phyloP scores from a whole-genome alignment of 371 early-diverging fungal species.

The Actinomortierella wolfii region DNA sequence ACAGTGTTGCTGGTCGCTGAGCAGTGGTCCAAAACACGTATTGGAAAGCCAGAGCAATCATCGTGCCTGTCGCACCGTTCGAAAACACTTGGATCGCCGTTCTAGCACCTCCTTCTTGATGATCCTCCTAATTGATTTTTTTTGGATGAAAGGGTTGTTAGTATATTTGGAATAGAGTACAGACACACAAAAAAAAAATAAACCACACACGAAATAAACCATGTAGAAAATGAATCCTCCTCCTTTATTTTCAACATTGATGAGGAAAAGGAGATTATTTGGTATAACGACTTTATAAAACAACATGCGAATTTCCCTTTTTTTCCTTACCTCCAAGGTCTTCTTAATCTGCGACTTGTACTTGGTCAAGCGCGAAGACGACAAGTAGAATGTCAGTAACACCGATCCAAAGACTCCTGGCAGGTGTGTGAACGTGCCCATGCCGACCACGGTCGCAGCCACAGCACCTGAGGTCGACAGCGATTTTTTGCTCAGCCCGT shows the following conservation, averaged over 20 bases:
- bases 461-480: slow-evolving; percentile 72
- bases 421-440: slow-evolving; percentile 71
- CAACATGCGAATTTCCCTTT: no score
- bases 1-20: slow-evolving; percentile 37
- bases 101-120: slow-evolving; percentile 58
- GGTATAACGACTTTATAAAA: slow-evolving; percentile 1
- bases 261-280: not conserved
- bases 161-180: no score
- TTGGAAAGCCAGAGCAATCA: slow-evolving; percentile 65
- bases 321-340: slow-evolving; percentile 59
- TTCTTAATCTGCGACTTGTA: slow-evolving; percentile 72
- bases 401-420: slow-evolving; percentile 63
- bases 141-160: not conserved
- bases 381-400: slow-evolving; percentile 76
- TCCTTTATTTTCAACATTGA: not conserved
- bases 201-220: no score
- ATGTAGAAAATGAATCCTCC: not conserved
- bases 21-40: slow-evolving; percentile 46
- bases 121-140: slow-evolving; percentile 25
- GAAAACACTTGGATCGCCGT: slow-evolving; percentile 80
- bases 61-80: slow-evolving; percentile 76
- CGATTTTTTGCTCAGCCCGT: slow-evolving; percentile 69
- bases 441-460: slow-evolving; percentile 77
- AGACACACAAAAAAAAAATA: no score
- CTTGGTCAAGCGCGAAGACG: slow-evolving; percentile 80